Percentiles rank a stretch among this genome's conserved stretches.
These are phyloP conservation scores for Aspergillus arachidicola DNA, from an alignment of 2,329 filamentous ascomycete species.

Conservation along the genomic window DNA sequence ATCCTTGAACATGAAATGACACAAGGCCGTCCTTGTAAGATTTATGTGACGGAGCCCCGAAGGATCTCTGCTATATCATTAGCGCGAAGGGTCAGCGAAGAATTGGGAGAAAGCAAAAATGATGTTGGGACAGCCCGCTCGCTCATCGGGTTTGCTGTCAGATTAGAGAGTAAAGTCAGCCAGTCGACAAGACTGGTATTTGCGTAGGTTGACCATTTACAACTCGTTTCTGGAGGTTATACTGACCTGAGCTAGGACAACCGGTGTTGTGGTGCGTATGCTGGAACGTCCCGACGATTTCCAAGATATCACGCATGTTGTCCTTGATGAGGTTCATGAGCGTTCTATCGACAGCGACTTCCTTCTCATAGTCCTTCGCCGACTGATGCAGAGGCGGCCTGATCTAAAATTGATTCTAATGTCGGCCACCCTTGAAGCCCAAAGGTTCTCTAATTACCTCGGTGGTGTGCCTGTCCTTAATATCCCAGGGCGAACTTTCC, in stretches of 20 bases:
- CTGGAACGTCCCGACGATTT: conserved; percentile 85
- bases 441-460: conserved; percentile 87
- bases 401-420: conserved; percentile 93
- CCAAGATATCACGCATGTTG: conserved; percentile 85
- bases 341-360: conserved; percentile 97
- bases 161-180: conserved; percentile 83
- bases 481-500: conserved; percentile 91
- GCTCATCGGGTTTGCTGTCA: conserved; percentile 90
- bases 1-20: conserved; percentile 86
- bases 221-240: background rate
- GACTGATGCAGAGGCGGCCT: conserved; percentile 73
- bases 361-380: conserved; percentile 85
- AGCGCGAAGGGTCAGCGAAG: conserved; percentile 89
- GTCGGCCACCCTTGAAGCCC: conserved; percentile 95
- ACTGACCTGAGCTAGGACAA: conserved; percentile 45
- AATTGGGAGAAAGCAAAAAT: conserved; percentile 80
- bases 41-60: conserved; percentile 93
- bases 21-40: conserved; percentile 79
- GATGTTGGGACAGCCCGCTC: conserved; percentile 83
- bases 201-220: conserved; percentile 59
- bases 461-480: conserved; percentile 82
- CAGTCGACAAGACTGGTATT: conserved; percentile 83
- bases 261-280: conserved; percentile 96
- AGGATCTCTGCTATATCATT: conserved; percentile 96
- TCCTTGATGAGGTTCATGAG: conserved; percentile 98